Conservation (phyloP, 108 stramenopile genomes). For the Discostella pseudostelligera region DNA sequence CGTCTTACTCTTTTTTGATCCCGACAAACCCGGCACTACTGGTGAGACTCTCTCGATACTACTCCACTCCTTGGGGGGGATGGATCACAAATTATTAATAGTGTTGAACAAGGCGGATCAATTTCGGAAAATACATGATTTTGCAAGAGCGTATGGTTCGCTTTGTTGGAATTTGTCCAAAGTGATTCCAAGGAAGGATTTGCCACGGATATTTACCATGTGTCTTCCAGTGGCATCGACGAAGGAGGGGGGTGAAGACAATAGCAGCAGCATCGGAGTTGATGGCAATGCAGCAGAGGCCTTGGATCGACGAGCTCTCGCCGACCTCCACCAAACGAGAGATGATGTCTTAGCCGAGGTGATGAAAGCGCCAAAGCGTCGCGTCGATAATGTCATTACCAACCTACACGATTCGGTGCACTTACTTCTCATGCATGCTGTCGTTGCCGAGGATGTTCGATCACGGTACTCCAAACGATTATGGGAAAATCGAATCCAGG, state of each 20-base stretch:
- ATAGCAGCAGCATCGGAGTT: not conserved
- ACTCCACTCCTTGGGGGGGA: constrained; percentile 88
- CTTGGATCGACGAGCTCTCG: constrained; percentile 55
- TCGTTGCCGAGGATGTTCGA: constrained; percentile 58
- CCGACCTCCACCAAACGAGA: constrained; percentile 82
- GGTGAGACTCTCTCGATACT: constrained; percentile 96
- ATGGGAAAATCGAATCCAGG: constrained; percentile 60
- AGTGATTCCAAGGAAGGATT: constrained; percentile 92
- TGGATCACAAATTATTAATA: constrained; percentile 99
- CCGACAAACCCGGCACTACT: constrained; percentile 95
- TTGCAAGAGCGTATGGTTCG: constrained; percentile 98
- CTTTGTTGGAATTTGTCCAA: constrained; percentile 99
- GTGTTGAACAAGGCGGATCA: constrained; percentile 97
- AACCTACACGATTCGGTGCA: constrained; percentile 88
- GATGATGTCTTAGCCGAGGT: constrained; percentile 93
- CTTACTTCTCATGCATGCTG: constrained; percentile 85
- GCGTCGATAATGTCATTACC: constrained; percentile 98
- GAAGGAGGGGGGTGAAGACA: constrained; percentile 13
- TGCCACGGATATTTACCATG: constrained; percentile 99
- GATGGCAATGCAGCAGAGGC: constrained; percentile 23
- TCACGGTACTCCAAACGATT: constrained; percentile 47
- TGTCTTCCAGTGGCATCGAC: constrained; percentile 71
- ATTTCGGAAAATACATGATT: constrained; percentile 95
- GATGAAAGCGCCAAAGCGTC: constrained; percentile 93
- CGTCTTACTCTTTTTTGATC: constrained; percentile 98